phyloP scores from a whole-genome alignment of 129 eudicot species.

The Calendula officinalis region DNA sequence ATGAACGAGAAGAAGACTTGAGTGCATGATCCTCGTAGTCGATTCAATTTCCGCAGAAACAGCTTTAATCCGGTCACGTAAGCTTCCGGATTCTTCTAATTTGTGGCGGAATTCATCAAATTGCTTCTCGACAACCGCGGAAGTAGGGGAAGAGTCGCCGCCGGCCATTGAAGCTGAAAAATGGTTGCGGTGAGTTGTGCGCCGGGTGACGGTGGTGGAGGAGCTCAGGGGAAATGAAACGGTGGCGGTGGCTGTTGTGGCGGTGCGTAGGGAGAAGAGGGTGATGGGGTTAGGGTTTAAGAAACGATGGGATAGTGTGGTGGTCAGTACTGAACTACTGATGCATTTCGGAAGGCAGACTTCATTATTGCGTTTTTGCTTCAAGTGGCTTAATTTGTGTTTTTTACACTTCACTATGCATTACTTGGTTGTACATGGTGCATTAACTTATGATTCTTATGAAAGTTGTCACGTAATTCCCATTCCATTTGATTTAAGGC shows the following conservation, averaged over 20 bases:
- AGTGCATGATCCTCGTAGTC: conserved; percentile 56
- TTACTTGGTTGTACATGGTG: no score
- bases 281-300: conserved; percentile 52
- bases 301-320: conserved; percentile 34
- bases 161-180: conserved; percentile 43
- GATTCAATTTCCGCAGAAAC: conserved; percentile 71
- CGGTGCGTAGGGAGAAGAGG: neutral
- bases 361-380: conserved; percentile 29
- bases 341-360: conserved; percentile 42
- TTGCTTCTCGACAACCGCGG: conserved; percentile 50
- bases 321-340: conserved; percentile 14
- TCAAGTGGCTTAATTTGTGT: neutral
- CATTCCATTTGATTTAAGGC: no score
- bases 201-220: conserved; percentile 15
- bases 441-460: no score
- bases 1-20: conserved; percentile 71
- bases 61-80: conserved; percentile 66
- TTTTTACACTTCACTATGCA: neutral
- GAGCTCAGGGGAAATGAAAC: conserved; percentile 1
- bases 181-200: conserved; percentile 2
- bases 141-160: conserved; percentile 47
- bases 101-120: conserved; percentile 63
- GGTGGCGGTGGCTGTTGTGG: conserved; percentile 15
- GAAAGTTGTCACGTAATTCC: no score
- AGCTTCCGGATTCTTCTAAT: conserved; percentile 53